Evolutionary conservation across 2,329 filamentous ascomycete species (phyloP).

Genomic region (Onygenales sp.): DNA sequence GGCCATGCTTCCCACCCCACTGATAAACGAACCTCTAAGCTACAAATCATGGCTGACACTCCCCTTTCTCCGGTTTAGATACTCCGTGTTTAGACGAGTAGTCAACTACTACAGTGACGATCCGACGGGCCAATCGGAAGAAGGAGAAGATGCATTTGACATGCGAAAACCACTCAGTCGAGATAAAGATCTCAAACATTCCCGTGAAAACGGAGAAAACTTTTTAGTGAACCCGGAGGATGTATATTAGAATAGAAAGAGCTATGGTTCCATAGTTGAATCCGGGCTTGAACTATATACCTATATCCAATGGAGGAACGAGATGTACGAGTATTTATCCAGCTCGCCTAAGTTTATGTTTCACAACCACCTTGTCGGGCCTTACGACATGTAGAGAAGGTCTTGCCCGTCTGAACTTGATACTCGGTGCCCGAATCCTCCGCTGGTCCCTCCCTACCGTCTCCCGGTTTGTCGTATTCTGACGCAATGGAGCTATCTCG

Average conservation of each 20-base stretch:
- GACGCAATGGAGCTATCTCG: no score
- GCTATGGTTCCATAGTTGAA: neutral
- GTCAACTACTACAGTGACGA: constrained; percentile 91
- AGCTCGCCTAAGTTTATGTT: no score
- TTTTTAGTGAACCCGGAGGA: constrained; percentile 71
- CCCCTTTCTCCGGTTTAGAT: constrained; percentile 26
- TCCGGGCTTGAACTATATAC: neutral
- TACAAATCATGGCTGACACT: neutral
- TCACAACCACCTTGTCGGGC: no score
- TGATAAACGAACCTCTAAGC: no score
- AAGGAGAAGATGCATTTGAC: constrained; percentile 81
- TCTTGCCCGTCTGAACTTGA: no score
- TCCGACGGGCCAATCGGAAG: constrained; percentile 47
- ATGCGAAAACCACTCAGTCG: constrained; percentile 88
- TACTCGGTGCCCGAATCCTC: no score
- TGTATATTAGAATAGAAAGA: constrained; percentile 46
- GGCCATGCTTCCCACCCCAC: neutral
- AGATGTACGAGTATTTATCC: no score
- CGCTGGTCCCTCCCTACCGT: no score
- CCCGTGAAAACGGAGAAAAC: constrained; percentile 70
- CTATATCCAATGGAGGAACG: no score
- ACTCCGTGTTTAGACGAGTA: constrained; percentile 81
- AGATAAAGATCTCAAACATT: constrained; percentile 65
- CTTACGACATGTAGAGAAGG: no score
- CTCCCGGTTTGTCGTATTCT: no score